Percentiles rank a stretch among this genome's conserved stretches.
Conservation (phyloP, 106 monocot genomes). For the Dioscorea alata region DNA sequence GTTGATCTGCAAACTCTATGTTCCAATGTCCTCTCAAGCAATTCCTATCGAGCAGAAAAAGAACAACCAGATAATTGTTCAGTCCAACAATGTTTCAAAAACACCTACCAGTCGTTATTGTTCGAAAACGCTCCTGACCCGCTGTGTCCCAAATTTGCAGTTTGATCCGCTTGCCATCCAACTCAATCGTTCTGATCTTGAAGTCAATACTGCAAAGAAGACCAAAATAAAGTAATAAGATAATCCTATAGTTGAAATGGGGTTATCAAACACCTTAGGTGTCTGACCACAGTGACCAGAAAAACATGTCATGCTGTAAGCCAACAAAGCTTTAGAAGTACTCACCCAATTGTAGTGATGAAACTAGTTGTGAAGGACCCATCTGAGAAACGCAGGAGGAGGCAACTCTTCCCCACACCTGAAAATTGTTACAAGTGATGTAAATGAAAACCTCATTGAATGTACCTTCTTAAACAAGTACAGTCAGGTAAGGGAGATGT, state of each 20-base stretch:
- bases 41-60: too few relatives aligned
- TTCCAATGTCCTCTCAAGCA: too few relatives aligned
- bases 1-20: too few relatives aligned
- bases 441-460: too few relatives aligned
- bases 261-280: background rate
- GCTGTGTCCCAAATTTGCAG: slow-evolving; percentile 84
- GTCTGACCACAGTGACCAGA: background rate
- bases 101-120: slow-evolving; percentile 58
- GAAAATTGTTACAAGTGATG: background rate
- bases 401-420: slow-evolving; percentile 87
- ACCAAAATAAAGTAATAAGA: too few relatives aligned
- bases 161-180: slow-evolving; percentile 75
- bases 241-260: background rate
- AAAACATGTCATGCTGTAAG: background rate
- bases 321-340: background rate
- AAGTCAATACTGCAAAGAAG: slow-evolving; percentile 54
- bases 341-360: slow-evolving; percentile 73
- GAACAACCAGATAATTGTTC: too few relatives aligned
- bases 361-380: slow-evolving; percentile 82
- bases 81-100: too few relatives aligned
- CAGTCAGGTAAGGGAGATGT: too few relatives aligned
- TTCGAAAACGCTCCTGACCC: slow-evolving; percentile 66
- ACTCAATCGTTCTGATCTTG: slow-evolving; percentile 71
- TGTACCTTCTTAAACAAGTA: too few relatives aligned
- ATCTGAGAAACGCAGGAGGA: slow-evolving; percentile 76